Evolutionary conservation across 176 grass and related monocot species (phyloP).

Genomic region (Triticum turgidum): DNA sequence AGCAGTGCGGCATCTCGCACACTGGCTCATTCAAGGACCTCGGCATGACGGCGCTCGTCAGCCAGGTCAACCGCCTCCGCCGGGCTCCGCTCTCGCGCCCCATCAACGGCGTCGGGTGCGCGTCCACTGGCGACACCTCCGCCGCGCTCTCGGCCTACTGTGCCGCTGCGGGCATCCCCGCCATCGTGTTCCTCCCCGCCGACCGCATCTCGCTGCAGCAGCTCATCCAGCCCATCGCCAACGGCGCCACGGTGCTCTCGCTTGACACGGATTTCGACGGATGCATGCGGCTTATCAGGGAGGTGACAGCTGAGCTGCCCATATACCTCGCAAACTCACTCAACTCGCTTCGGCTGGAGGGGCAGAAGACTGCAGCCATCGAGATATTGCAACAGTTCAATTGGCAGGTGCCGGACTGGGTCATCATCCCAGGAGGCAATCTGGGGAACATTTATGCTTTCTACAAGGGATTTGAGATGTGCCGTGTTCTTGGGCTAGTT

Average conservation of each 20-base stretch:
- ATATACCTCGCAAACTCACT: slow-evolving; percentile 79
- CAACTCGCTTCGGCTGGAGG: slow-evolving; percentile 73
- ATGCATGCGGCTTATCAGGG: slow-evolving; percentile 69
- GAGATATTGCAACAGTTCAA: slow-evolving; percentile 78
- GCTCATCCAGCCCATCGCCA: slow-evolving; percentile 79
- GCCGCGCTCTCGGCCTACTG: slow-evolving; percentile 76
- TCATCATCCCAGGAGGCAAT: slow-evolving; percentile 68
- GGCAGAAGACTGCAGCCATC: slow-evolving; percentile 72
- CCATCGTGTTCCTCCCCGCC: slow-evolving; percentile 66
- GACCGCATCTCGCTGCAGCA: slow-evolving; percentile 76
- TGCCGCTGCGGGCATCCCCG: slow-evolving; percentile 60
- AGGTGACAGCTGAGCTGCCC: slow-evolving; percentile 68
- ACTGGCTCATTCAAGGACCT: slow-evolving; percentile 90
- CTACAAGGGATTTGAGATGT: slow-evolving; percentile 83
- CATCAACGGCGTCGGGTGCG: slow-evolving; percentile 60
- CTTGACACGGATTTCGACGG: slow-evolving; percentile 72
- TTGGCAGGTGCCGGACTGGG: slow-evolving; percentile 80
- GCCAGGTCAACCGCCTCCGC: slow-evolving; percentile 80
- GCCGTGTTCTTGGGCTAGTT: slow-evolving; percentile 58
- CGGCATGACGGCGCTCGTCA: slow-evolving; percentile 84
- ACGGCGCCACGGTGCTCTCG: slow-evolving; percentile 67
- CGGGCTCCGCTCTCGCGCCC: slow-evolving; percentile 52
- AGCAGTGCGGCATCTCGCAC: slow-evolving; percentile 88
- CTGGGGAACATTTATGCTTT: slow-evolving; percentile 85
- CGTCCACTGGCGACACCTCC: slow-evolving; percentile 76